Percentiles rank a stretch among this genome's conserved stretches.
phyloP scores from a whole-genome alignment of 2,329 filamentous ascomycete species.

The Lachnellula subtilissima region DNA sequence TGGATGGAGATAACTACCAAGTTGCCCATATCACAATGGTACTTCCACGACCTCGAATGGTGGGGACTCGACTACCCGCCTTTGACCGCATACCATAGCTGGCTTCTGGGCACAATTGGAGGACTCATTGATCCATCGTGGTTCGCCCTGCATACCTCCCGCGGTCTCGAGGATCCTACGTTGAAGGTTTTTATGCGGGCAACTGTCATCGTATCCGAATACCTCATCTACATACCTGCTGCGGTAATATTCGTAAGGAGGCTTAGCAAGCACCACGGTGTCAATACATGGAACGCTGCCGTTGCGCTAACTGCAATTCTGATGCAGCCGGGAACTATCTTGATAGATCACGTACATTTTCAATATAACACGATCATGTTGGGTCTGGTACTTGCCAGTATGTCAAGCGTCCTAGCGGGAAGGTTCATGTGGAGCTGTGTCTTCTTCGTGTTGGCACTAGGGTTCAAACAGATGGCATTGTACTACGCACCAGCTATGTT shows the following conservation, averaged over 20 bases:
- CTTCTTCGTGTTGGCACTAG: slow-evolving; percentile 90
- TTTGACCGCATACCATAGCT: slow-evolving; percentile 96
- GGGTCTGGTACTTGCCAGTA: slow-evolving; percentile 77
- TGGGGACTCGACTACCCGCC: slow-evolving; percentile 98
- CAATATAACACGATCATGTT: slow-evolving; percentile 99
- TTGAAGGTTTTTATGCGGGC: slow-evolving; percentile 96
- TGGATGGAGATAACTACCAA: slow-evolving; percentile 98
- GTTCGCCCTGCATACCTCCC: slow-evolving; percentile 81
- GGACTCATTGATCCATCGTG: slow-evolving; percentile 72
- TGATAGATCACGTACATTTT: slow-evolving; percentile 94
- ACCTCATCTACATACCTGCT: slow-evolving; percentile 82
- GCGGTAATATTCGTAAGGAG: slow-evolving; percentile 79
- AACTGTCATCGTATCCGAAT: slow-evolving; percentile 86
- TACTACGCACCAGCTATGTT: slow-evolving; percentile 96
- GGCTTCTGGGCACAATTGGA: slow-evolving; percentile 86
- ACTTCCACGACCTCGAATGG: slow-evolving; percentile 93
- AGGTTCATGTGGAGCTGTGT: slow-evolving; percentile 83
- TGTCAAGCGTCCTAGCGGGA: slow-evolving; percentile 84
- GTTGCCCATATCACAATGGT: slow-evolving; percentile 90
- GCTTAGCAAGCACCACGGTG: slow-evolving; percentile 69
- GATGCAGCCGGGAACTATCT: slow-evolving; percentile 84
- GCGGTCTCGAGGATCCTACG: slow-evolving; percentile 70
- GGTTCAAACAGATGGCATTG: slow-evolving; percentile 98
- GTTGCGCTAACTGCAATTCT: slow-evolving; percentile 85
- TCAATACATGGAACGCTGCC: slow-evolving; percentile 76